Conservation (phyloP, 176 grass and related monocot species). For the Canna indica region DNA sequence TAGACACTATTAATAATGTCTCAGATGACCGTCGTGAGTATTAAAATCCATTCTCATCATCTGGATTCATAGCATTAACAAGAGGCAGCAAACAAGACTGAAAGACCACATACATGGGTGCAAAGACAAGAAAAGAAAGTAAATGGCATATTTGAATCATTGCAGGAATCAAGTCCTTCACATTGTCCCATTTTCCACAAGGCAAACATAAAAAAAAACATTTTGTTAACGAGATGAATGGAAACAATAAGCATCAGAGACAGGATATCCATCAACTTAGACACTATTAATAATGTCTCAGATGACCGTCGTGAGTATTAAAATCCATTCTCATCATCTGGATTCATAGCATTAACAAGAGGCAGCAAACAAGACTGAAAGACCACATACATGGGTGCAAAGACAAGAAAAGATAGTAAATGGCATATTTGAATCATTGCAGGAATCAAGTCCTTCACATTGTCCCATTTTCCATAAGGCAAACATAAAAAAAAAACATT, state of each 20-base stretch:
- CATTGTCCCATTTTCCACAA: neutral
- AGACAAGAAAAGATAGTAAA: neutral
- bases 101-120: neutral
- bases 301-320: slow-evolving; percentile 14
- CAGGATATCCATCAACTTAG: neutral
- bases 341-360: neutral
- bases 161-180: neutral
- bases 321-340: slow-evolving; percentile 7
- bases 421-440: neutral
- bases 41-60: slow-evolving; percentile 5
- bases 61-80: neutral
- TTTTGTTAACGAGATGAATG: neutral
- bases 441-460: neutral
- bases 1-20: neutral
- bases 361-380: neutral
- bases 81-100: neutral
- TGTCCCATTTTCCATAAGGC: neutral
- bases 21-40: slow-evolving; percentile 17
- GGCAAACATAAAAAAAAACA: neutral
- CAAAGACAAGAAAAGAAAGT: neutral
- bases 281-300: neutral
- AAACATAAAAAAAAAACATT: neutral
- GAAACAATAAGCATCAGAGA: neutral
- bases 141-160: neutral
- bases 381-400: neutral